Evolutionary conservation across 768 basidiomycete species (phyloP), one percentile per base, ranked within the genome.

Genomic region (Rhodotorula diobovata): DNA sequence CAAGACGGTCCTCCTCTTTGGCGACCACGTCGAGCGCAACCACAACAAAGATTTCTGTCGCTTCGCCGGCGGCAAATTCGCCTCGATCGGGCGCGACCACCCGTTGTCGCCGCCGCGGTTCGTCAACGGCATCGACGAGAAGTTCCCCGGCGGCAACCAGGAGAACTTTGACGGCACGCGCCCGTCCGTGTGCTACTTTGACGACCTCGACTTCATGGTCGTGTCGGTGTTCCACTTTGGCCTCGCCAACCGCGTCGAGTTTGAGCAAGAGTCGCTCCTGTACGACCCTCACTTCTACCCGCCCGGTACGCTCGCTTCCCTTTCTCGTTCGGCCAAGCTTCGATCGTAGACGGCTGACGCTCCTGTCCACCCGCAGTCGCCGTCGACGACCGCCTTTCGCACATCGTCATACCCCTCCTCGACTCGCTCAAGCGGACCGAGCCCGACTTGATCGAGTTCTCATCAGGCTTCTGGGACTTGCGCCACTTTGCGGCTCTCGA

Each of bases 91-190:
- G 5, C 37, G 34, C 28, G 67, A 66, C 43, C 69, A 74, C 53
- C 60, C 66, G 15, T 70, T 74, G 51, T 74, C 73, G 30, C 73
- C 73, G 2, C 67, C 70, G 18, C 66, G 59, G 12, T 74, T 74
- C 64, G 63, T 63, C 57, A 74, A 74, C 57, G 73, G 73, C 0
- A 68, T 74, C 58, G 73, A 74, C 67, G 73, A 74, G 63, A 71
- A 71, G 66, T 41, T 65, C 8, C 32, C 34, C 3, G 34, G 46
- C 4, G 41, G 41, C 5, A 59, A 63, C n/a, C 46, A 58, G 54
- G 50, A 67, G 16, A 59, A 23, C 34, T 62, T 20, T 1, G 60
- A 71, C 50, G 59, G 16, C 25, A 68, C 63, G 30, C 54, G 73
- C n/a, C 73, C 73, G 10, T 25, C 63, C 20, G 73, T 74, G 1